These are phyloP conservation scores for Trichoderma erinaceum DNA, from an alignment of 495 filamentous ascomycete genomes.

Conservation along the genomic window DNA sequence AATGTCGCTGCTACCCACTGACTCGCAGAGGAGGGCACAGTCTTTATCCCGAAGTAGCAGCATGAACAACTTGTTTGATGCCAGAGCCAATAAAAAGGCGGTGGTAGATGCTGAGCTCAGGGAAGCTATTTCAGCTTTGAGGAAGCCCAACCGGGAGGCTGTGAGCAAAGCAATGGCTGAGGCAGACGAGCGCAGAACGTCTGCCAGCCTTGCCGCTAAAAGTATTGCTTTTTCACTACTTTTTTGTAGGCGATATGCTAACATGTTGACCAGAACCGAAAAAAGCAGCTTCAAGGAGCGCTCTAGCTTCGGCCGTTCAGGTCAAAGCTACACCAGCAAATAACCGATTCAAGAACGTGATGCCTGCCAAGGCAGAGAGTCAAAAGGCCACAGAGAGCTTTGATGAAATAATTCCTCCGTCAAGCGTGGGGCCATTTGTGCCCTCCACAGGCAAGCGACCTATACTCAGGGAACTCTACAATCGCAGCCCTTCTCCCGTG, in stretches of 20 bases:
- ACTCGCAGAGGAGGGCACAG: slow-evolving; percentile 30
- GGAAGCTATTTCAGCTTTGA: slow-evolving; percentile 73
- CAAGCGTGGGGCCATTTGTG: slow-evolving; percentile 17
- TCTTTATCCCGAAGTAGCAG: slow-evolving; percentile 23
- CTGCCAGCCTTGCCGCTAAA: slow-evolving; percentile 29
- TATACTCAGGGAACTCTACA: slow-evolving; percentile 17
- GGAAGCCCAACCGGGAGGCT: slow-evolving; percentile 79
- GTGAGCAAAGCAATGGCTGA: slow-evolving; percentile 68
- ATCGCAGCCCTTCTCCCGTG: slow-evolving; percentile 19
- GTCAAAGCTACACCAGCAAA: slow-evolving; percentile 73
- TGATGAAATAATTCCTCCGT: slow-evolving; percentile 14
- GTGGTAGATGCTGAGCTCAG: slow-evolving; percentile 73
- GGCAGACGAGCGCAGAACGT: slow-evolving; percentile 55
- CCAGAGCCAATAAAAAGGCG: slow-evolving; percentile 67
- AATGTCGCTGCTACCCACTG: not conserved
- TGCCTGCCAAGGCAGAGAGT: slow-evolving; percentile 25
- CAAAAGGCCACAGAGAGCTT: slow-evolving; percentile 16
- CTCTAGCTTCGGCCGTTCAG: slow-evolving; percentile 51
- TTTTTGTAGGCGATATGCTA: slow-evolving; percentile 20
- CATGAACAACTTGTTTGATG: slow-evolving; percentile 35
- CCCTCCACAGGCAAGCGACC: slow-evolving; percentile 35
- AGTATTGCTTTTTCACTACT: slow-evolving; percentile 22
- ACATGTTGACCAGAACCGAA: slow-evolving; percentile 47
- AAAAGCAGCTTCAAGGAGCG: slow-evolving; percentile 54
- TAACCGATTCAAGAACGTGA: slow-evolving; percentile 44